Evolutionary conservation across 345 rosid species (phyloP).

Genomic region (Boechera retrofracta): DNA sequence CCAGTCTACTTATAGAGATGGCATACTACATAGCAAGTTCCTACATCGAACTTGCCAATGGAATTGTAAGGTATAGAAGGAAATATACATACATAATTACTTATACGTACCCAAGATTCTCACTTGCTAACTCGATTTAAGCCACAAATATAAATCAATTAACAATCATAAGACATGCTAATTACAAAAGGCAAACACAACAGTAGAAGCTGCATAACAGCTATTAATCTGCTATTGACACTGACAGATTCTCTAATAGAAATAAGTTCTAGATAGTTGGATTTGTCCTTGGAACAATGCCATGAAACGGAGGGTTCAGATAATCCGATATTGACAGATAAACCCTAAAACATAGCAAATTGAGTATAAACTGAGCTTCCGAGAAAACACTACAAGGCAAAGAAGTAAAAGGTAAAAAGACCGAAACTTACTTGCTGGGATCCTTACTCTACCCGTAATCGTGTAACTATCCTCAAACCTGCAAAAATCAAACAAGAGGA

Average conservation of each 20-base stretch:
- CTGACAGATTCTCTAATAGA: not conserved
- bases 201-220: constrained; percentile 5
- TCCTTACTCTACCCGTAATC: constrained; percentile 81
- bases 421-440: constrained; percentile 58
- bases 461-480: constrained; percentile 74
- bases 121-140: not conserved
- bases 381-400: not conserved
- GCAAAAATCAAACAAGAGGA: constrained; percentile 26
- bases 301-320: not conserved
- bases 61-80: not conserved
- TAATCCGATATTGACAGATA: not conserved
- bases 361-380: not conserved
- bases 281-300: not conserved
- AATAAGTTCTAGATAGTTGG: not conserved
- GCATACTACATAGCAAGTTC: constrained; percentile 11
- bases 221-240: not conserved
- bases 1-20: constrained; percentile 1
- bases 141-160: not conserved
- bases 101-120: not conserved
- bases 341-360: not conserved
- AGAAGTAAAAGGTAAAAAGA: not conserved
- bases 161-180: not conserved
- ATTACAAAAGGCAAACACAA: not conserved
- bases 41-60: not conserved
- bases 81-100: not conserved